phyloP scores from a whole-genome alignment of 2,329 filamentous ascomycete species.

The Allantophomopsis cytisporea region DNA sequence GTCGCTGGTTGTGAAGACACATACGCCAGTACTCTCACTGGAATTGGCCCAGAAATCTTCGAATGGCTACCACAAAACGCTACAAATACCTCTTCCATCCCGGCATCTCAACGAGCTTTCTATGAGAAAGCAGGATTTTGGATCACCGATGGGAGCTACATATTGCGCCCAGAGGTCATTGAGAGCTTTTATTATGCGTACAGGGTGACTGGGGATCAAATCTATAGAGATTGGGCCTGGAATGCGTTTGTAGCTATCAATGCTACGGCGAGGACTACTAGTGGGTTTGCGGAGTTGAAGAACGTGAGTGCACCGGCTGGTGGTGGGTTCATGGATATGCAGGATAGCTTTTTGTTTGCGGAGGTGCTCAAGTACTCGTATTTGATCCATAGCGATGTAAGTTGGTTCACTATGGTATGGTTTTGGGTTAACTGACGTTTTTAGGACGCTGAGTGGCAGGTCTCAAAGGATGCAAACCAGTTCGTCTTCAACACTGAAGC shows the following conservation, averaged over 20 bases:
- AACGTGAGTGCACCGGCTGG: conserved; percentile 52
- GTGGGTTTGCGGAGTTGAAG: conserved; percentile 51
- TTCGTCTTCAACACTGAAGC: conserved; percentile 55
- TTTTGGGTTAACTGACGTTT: conserved; percentile 1
- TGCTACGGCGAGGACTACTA: conserved; percentile 43
- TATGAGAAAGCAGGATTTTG: conserved; percentile 61
- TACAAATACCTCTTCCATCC: conserved; percentile 24
- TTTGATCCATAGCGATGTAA: conserved; percentile 34
- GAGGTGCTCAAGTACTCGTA: conserved; percentile 81
- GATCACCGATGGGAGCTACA: conserved; percentile 45
- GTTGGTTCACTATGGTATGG: conserved; percentile 4
- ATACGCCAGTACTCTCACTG: conserved; percentile 53
- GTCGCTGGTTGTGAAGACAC: conserved; percentile 62
- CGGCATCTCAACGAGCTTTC: conserved; percentile 37
- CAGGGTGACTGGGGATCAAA: conserved; percentile 58
- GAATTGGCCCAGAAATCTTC: conserved; percentile 67
- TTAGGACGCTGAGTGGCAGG: conserved; percentile 33
- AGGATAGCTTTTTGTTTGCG: conserved; percentile 82
- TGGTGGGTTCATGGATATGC: conserved; percentile 50
- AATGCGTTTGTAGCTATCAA: conserved; percentile 60
- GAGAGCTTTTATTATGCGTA: conserved; percentile 84
- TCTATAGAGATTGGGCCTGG: conserved; percentile 80
- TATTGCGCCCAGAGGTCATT: conserved; percentile 67
- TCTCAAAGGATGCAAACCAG: conserved; percentile 27
- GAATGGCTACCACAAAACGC: conserved; percentile 38